Percentiles rank a stretch among this genome's conserved stretches.
phyloP scores from a whole-genome alignment of 768 basidiomycete genomes.

The Dentipellis sp. region DNA sequence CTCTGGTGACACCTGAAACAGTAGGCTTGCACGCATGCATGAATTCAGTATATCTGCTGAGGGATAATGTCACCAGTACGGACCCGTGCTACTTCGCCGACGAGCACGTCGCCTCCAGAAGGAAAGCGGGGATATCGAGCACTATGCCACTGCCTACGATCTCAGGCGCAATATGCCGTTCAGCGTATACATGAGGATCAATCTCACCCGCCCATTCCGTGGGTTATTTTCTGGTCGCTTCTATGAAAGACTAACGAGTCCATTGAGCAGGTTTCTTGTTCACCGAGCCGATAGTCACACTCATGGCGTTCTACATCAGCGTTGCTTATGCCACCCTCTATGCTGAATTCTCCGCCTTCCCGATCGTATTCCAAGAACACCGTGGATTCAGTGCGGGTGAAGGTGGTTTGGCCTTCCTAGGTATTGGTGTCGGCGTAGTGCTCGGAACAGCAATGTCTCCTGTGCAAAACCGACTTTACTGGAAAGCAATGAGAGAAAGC shows the following conservation, averaged over 20 bases:
- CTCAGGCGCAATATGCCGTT: slow-evolving; percentile 32
- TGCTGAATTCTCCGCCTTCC: slow-evolving; percentile 54
- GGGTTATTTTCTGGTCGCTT: slow-evolving; percentile 10
- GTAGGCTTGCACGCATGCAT: slow-evolving; percentile 22
- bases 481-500: slow-evolving; percentile 37
- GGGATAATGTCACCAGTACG: slow-evolving; percentile 30
- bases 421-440: slow-evolving; percentile 49
- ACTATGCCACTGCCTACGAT: slow-evolving; percentile 46
- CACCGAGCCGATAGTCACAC: slow-evolving; percentile 55
- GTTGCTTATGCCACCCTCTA: slow-evolving; percentile 57
- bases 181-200: slow-evolving; percentile 32
- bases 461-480: slow-evolving; percentile 45
- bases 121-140: slow-evolving; percentile 28
- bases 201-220: slow-evolving; percentile 50
- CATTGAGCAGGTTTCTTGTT: slow-evolving; percentile 40
- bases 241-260: slow-evolving; percentile 3
- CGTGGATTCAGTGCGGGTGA: slow-evolving; percentile 43
- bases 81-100: slow-evolving; percentile 48
- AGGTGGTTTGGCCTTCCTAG: slow-evolving; percentile 54
- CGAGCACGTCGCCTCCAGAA: slow-evolving; percentile 36
- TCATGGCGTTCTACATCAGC: slow-evolving; percentile 48
- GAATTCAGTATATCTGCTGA: background rate
- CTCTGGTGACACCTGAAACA: slow-evolving; percentile 48
- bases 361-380: slow-evolving; percentile 47
- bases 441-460: slow-evolving; percentile 43